Evolutionary conservation across 768 basidiomycete species (phyloP), one percentile per base, ranked within the genome.

Genomic region (Crucibulum laeve): DNA sequence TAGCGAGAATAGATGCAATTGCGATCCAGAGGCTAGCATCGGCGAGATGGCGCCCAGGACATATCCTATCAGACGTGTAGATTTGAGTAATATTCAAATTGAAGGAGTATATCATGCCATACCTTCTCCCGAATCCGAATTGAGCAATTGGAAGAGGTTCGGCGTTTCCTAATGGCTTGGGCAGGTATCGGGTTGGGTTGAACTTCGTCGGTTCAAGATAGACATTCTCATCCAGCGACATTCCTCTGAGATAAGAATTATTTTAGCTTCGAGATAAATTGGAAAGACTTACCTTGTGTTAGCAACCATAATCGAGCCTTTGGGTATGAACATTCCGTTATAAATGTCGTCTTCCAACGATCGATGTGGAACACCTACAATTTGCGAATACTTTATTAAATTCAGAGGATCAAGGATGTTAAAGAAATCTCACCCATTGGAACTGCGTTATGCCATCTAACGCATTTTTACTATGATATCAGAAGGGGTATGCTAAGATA

Each of bases 21-120:
- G 52, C 53, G 19, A 59, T 55, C 57, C 64, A 68, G 18, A 72
- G 22, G 14, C 68, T 71, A 4, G 62, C 56, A 28, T 74, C 69
- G 0, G 70, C 73, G 26, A 78, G 53, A 33, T 70, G 46, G n/a
- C 62, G 55, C 4, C 73, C 76, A 3, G 70, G 64, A 46, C 71
- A 74, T 19, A 61, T 47, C 5, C 56, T 56, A 26, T 13, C 42
- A 14, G 39, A 35, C n/a, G 23, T 24, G n/a, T 22, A 14, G 25
- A 22, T 26, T 10, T 1, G 18, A 35, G 5, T 22, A 4, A 43
- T 5, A 2, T 40, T 18, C 19, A 22, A 26, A 37, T 18, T 4
- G 25, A 18, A 33, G 17, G 10, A 14, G 13, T 14, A 40, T 18
- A 40, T 26, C 13, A 5, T 22, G 14, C 14, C 51, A 17, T 35